Evolutionary conservation across 805 yeast species (phyloP).

Genomic region (Lipomyces kockii): DNA sequence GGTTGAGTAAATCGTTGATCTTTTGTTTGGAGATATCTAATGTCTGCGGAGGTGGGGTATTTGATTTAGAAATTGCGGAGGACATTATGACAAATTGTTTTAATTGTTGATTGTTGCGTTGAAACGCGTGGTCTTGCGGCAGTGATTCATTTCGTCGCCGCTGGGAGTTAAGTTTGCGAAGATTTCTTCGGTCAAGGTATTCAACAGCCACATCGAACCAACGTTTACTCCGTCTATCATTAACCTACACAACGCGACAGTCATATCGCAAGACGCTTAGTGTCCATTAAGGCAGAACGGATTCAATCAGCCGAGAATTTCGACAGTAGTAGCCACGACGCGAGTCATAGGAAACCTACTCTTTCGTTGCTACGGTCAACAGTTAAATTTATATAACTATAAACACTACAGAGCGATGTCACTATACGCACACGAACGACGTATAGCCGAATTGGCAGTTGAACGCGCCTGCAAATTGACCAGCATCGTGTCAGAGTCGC

Average conservation of each 20-base stretch:
- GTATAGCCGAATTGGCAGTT: conserved; percentile 87
- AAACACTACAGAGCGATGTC: neutral
- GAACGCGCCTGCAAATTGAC: conserved; percentile 83
- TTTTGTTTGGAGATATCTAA: neutral
- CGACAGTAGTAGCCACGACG: no score
- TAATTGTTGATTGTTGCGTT: neutral
- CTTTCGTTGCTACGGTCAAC: neutral
- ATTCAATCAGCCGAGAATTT: neutral
- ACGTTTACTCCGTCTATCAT: no score
- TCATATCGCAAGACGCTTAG: neutral
- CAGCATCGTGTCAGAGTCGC: conserved; percentile 58
- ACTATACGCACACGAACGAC: conserved; percentile 65
- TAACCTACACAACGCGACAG: no score
- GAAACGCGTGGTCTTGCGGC: no score
- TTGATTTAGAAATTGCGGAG: neutral
- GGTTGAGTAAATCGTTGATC: neutral
- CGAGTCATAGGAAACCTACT: neutral
- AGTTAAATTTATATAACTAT: neutral
- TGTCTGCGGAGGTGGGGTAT: neutral
- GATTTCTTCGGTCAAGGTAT: no score
- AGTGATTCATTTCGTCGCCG: no score
- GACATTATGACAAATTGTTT: neutral
- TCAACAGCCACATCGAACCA: no score
- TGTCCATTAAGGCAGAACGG: neutral
- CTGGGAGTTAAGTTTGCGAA: no score